These are phyloP conservation scores for Coelastrella sp. DNA, from an alignment of 139 green algal genomes.

Conservation along the genomic window DNA sequence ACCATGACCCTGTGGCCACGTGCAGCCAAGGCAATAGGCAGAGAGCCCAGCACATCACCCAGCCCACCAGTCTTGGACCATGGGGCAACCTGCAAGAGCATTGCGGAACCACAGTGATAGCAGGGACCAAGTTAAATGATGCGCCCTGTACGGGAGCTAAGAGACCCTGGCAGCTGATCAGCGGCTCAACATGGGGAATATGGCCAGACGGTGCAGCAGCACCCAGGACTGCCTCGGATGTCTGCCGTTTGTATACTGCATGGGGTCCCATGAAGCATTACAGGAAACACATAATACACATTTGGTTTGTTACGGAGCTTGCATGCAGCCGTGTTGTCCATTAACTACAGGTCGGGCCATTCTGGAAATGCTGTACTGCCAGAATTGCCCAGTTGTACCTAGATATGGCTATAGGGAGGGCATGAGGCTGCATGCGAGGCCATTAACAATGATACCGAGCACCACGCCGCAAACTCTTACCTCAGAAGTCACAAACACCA, in stretches of 20 bases:
- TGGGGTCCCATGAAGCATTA: too few species aligned
- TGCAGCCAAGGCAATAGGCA: slow-evolving; percentile 75
- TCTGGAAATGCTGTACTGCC: neutral
- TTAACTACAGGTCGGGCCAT: neutral
- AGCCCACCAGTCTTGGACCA: slow-evolving; percentile 93
- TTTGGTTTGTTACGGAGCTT: too few species aligned
- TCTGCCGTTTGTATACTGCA: too few species aligned
- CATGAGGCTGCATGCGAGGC: neutral
- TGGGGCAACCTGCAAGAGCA: slow-evolving; percentile 76
- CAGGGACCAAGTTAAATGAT: neutral
- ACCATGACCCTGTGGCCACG: slow-evolving; percentile 88
- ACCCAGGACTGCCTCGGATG: too few species aligned
- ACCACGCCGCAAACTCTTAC: slow-evolving; percentile 85
- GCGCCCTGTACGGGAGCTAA: neutral
- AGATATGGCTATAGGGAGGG: neutral
- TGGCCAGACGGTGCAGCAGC: too few species aligned
- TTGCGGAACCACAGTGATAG: slow-evolving; percentile 51
- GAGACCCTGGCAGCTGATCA: neutral
- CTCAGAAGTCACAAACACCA: slow-evolving; percentile 71
- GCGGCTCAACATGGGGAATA: too few species aligned
- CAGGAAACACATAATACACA: too few species aligned
- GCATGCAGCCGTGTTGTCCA: too few species aligned
- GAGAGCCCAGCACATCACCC: slow-evolving; percentile 77
- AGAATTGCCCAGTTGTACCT: neutral
- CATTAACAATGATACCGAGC: neutral